These are phyloP conservation scores for Dichotomocladium elegans DNA, from an alignment of 371 early-diverging fungal species.

Conservation along the genomic window DNA sequence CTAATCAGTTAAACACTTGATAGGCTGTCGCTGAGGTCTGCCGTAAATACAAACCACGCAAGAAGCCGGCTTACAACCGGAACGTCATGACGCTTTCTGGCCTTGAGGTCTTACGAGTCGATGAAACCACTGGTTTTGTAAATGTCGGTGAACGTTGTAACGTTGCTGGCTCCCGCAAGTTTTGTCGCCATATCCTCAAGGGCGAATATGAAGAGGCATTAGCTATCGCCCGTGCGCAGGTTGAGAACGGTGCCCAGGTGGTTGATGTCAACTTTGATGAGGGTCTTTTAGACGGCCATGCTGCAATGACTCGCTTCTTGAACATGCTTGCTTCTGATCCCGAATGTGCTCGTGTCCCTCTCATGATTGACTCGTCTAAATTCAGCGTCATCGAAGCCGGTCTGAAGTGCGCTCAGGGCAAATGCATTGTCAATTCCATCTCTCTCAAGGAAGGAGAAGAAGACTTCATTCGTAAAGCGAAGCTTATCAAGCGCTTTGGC, in stretches of 20 bases:
- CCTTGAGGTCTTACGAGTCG: slow-evolving; percentile 76
- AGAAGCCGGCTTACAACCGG: slow-evolving; percentile 57
- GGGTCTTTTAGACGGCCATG: slow-evolving; percentile 89
- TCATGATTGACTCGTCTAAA: slow-evolving; percentile 95
- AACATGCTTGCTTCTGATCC: slow-evolving; percentile 94
- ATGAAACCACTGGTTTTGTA: slow-evolving; percentile 79
- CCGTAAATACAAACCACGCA: slow-evolving; percentile 71
- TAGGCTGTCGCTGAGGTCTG: slow-evolving; percentile 78
- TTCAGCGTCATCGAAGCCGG: slow-evolving; percentile 96
- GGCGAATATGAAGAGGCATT: slow-evolving; percentile 90
- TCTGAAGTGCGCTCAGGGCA: slow-evolving; percentile 91
- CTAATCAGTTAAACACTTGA: not conserved
- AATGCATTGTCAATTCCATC: slow-evolving; percentile 95
- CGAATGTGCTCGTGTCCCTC: slow-evolving; percentile 79
- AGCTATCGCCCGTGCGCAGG: slow-evolving; percentile 88
- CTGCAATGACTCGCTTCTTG: slow-evolving; percentile 88
- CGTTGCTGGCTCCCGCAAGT: slow-evolving; percentile 91
- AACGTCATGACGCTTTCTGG: slow-evolving; percentile 80
- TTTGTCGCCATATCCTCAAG: slow-evolving; percentile 87
- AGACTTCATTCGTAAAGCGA: slow-evolving; percentile 87
- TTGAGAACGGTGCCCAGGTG: slow-evolving; percentile 91
- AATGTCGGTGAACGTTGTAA: slow-evolving; percentile 96
- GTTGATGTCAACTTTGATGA: slow-evolving; percentile 96
- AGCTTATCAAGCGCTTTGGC: slow-evolving; percentile 82
- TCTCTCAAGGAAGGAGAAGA: slow-evolving; percentile 92